Base-by-base conservation (phyloP, 345 rosid genomes). In the Sisymbrium irio region DNA sequence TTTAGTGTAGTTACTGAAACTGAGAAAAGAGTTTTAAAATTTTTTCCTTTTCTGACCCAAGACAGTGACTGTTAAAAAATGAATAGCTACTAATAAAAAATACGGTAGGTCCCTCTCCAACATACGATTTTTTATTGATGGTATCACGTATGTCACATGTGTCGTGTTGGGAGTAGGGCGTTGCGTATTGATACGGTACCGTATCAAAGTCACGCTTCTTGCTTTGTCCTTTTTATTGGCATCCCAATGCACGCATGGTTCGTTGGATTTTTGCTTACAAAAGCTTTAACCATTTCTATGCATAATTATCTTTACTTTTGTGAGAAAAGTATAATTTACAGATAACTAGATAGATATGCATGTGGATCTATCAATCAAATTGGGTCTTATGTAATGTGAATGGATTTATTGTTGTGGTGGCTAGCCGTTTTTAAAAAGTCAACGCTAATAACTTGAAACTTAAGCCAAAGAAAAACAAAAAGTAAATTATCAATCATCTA, bases 131-230 rank as follows among this genome's bases (percentile, higher is more conserved):
- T 19, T 18, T 22, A 49, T 74, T 36, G 61, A 66, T 40, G 64
- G 56, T 62, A 45, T 76, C 79, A 77, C 80, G 80, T 39, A 77
- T 69, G 63, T 58, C 63, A 58, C 28, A 58, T 62, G 72, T 57
- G 72, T 70, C 75, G 80, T 77, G 72, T 77, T 69, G 19, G 41
- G 69, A 37, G 71, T 68, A 63, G 67, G 57, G 76, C 51, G 62
- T 54, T 77, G 72, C 67, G 67, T 76, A 76, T 54, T 44, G 50
- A 76, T 76, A 76, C 71, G 71, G 71, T 62, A 69, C 75, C 75
- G 79, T 77, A 77, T 77, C 72, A 77, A 65, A 63, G 72, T 70
- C 76, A 71, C 80, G 72, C 72, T 77, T n/a, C 37, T 51, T 71
- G 36, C 67, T 76, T 66, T 45, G 60, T 56, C 79, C 76, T 76